Conservation (phyloP, 495 filamentous ascomycete species). For the Trichoderma virens region DNA sequence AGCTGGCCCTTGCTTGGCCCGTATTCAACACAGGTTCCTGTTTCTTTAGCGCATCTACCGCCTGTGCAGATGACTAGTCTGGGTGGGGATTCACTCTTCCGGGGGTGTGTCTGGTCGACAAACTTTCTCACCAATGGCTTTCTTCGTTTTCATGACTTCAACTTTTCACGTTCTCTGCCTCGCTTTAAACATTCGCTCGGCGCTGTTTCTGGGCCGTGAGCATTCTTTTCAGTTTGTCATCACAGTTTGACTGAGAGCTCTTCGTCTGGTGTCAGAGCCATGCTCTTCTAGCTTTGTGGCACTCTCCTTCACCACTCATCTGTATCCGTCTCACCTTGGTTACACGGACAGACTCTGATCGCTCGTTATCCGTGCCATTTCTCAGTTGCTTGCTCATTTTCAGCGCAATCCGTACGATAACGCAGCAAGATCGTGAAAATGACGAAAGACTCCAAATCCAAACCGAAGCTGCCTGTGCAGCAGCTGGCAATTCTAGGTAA, state of each 20-base stretch:
- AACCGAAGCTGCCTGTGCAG: constrained; percentile 30
- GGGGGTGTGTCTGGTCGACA: background rate
- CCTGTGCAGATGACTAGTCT: constrained; percentile 2
- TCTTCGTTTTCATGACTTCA: background rate
- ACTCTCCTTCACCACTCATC: background rate
- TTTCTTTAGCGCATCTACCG: background rate
- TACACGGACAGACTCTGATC: background rate
- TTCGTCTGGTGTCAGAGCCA: background rate
- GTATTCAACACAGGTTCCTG: background rate
- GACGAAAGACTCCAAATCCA: constrained; percentile 1
- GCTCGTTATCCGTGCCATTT: background rate
- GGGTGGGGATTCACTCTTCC: background rate
- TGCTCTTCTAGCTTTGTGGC: background rate
- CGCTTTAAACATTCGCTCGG: background rate
- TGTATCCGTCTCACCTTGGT: background rate
- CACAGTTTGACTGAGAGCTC: background rate
- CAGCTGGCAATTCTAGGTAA: constrained; percentile 51
- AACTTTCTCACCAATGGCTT: constrained; percentile 6
- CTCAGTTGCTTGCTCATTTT: background rate
- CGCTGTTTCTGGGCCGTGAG: background rate
- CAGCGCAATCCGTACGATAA: background rate
- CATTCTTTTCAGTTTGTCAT: background rate
- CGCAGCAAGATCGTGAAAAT: background rate
- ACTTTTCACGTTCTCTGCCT: background rate
- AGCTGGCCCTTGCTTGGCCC: background rate